A percentile compares a stretch with the other conserved stretches of the same genome.
phyloP scores from a whole-genome alignment of 1,139 yeast species.

The Protomyces inundatus region DNA sequence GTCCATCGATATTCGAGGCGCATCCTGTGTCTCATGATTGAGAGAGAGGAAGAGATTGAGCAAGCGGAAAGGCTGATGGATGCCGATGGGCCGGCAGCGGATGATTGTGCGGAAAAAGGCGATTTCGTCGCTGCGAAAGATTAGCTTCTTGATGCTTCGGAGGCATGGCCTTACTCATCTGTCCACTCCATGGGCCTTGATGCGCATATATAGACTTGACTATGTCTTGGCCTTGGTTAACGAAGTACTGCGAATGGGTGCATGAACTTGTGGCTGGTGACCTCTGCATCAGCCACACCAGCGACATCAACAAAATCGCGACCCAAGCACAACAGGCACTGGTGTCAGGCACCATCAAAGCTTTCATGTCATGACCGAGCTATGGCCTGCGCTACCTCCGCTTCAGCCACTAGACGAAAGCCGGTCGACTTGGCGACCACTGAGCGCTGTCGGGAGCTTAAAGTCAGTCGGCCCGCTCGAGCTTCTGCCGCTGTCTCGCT shows the following conservation, averaged over 20 bases:
- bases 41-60: conserved; percentile 13
- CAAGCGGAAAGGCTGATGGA: conserved; percentile 17
- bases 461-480: not conserved
- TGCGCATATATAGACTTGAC: too few species aligned
- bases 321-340: not conserved
- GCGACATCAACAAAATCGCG: not conserved
- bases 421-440: not conserved
- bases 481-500: not conserved
- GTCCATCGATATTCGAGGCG: conserved; percentile 13
- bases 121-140: conserved; percentile 8
- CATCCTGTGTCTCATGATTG: conserved; percentile 5
- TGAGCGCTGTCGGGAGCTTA: not conserved
- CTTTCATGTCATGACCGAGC: not conserved
- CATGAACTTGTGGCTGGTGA: too few species aligned
- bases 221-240: too few species aligned
- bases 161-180: conserved; percentile 1
- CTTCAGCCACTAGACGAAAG: not conserved
- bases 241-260: too few species aligned
- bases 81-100: conserved; percentile 16
- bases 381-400: not conserved
- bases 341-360: too few species aligned
- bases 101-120: conserved; percentile 4
- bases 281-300: too few species aligned
- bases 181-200: conserved; percentile 5
- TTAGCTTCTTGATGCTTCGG: not conserved